A percentile compares a stretch with the other conserved stretches of the same genome.
Conservation (phyloP, 257 asterid species). For the Plectranthus barbatus region DNA sequence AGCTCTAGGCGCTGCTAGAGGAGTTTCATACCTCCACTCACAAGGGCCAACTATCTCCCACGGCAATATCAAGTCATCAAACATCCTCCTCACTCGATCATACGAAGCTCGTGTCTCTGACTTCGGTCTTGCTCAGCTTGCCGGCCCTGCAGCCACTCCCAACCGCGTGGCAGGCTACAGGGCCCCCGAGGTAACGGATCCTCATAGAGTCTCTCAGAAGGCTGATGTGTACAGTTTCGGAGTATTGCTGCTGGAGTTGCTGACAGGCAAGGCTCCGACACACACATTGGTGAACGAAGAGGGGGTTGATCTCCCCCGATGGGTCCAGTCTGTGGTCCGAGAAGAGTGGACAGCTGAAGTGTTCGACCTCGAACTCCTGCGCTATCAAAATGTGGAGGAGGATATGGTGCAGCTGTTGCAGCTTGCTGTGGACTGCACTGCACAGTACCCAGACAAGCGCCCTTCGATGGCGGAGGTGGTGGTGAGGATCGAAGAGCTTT, state of each 20-base stretch:
- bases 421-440: conserved; percentile 56
- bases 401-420: conserved; percentile 61
- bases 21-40: conserved; percentile 48
- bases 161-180: conserved; percentile 48
- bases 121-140: conserved; percentile 50
- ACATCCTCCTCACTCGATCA: conserved; percentile 47
- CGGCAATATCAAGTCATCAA: conserved; percentile 58
- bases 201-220: conserved; percentile 42
- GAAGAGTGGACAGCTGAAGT: conserved; percentile 62
- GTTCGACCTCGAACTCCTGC: conserved; percentile 48
- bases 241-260: conserved; percentile 40
- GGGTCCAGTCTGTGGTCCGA: too few relatives aligned
- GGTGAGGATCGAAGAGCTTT: conserved; percentile 32
- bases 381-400: conserved; percentile 55
- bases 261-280: conserved; percentile 52
- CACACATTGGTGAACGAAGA: conserved; percentile 47
- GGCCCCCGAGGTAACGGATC: conserved; percentile 58
- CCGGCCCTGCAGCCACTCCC: conserved; percentile 35
- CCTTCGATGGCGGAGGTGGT: conserved; percentile 45
- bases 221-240: conserved; percentile 59
- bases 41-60: conserved; percentile 42
- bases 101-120: conserved; percentile 51
- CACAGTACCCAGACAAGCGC: conserved; percentile 47
- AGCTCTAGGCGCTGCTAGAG: conserved; percentile 52
- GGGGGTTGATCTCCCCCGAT: conserved; percentile 56